Evolutionary conservation across 164 flowering plant genomes (phyloP), one percentile per base, ranked within the genome.

Genomic region (Kingdonia uniflora): DNA sequence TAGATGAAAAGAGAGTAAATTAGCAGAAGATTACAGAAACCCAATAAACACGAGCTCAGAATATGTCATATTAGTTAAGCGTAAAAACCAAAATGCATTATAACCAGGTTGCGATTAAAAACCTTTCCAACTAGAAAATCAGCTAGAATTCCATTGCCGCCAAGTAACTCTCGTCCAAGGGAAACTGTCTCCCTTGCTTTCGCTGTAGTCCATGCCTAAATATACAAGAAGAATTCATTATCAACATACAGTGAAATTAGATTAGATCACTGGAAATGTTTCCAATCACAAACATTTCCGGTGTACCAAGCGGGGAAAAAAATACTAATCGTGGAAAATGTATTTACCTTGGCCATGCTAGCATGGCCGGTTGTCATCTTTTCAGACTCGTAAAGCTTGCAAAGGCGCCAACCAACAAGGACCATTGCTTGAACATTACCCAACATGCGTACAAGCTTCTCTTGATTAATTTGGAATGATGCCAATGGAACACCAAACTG

Each of bases 401-500:
- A 92, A 5, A 92, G 75, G 49, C 95, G 95, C 99, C 97, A 92
- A 43, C 99, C 99, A 49, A 92, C 62, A 23, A 92, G 89, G 22
- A 75, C 2, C 95, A 92, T 92, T 20, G 89, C 95, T 70, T 92
- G 97, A 57, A 88, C 61, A 63, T 88, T 84, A 24, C 91, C 94
- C 68, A 92, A 65, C 95, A 92, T 92, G 10, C 69, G 79, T 2
- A 82, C 95, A 61, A 92, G 87, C 65, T 92, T 92, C 72, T 81
- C 89, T 66, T 88, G 99, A 70, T 78, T 88, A 37, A 92, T 57
- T 64, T 92, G 99, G 64, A 88, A 88, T 42, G 97, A 82, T 40
- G 97, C 95, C 70, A 88, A 68, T 51, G 99, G 95, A 49, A 80
- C 95, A 65, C 97, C 99, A 69, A 92, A 92, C 59, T 92, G 99